A percentile compares a stretch with the other conserved stretches of the same genome.
phyloP scores from a whole-genome alignment of 192 early-diverging fungal species.

The Mortierella antarctica region DNA sequence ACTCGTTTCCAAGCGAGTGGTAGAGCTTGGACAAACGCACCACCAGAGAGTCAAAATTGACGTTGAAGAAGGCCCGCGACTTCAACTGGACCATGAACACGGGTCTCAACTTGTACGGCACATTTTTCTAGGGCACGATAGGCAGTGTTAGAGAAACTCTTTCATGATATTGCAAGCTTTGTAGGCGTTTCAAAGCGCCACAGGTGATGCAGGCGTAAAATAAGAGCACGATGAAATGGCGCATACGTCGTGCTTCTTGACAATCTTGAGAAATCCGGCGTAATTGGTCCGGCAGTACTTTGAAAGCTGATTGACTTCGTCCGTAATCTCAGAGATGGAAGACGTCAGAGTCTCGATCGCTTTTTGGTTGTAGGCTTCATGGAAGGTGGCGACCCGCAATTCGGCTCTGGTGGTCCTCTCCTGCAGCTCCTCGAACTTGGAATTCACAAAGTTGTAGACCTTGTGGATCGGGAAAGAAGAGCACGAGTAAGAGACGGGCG shows the following conservation, averaged over 20 bases:
- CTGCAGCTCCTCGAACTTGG: slow-evolving; percentile 81
- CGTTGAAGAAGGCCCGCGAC: slow-evolving; percentile 83
- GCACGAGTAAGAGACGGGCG: not conserved
- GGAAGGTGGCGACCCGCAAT: slow-evolving; percentile 58
- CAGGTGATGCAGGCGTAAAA: not conserved
- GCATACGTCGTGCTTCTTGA: slow-evolving; percentile 96
- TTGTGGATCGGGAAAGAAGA: slow-evolving; percentile 29
- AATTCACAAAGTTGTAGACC: slow-evolving; percentile 78
- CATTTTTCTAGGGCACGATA: slow-evolving; percentile 31
- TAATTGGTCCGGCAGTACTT: slow-evolving; percentile 85
- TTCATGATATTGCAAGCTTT: too few relatives aligned
- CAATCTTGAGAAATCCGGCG: slow-evolving; percentile 89
- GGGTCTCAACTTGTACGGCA: slow-evolving; percentile 75
- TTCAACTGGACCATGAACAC: slow-evolving; percentile 86
- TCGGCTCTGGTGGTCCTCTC: slow-evolving; percentile 74
- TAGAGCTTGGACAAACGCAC: slow-evolving; percentile 86
- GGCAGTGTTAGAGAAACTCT: too few relatives aligned
- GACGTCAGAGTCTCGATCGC: slow-evolving; percentile 63
- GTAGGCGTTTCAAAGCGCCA: too few relatives aligned
- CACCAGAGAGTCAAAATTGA: slow-evolving; percentile 87
- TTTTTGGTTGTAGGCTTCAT: slow-evolving; percentile 61
- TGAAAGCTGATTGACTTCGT: slow-evolving; percentile 82
- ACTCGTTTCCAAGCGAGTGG: slow-evolving; percentile 60
- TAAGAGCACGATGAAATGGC: not conserved
- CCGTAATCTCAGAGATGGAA: slow-evolving; percentile 78